Evolutionary conservation across 108 stramenopile species (phyloP).

Genomic region (Heterococcus sp.): DNA sequence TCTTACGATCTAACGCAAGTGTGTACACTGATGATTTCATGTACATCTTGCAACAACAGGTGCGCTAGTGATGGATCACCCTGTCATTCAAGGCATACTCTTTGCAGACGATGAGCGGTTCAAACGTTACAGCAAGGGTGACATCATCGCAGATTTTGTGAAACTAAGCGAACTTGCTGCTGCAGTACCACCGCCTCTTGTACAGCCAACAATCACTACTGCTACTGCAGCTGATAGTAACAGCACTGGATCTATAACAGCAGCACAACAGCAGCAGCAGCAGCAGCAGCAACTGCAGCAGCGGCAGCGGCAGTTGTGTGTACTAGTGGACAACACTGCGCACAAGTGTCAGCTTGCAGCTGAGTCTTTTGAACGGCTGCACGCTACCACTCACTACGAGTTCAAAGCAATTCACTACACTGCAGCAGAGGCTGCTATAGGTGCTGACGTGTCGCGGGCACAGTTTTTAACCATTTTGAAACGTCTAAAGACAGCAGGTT

Average conservation of each 20-base stretch:
- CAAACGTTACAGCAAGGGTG: constrained; percentile 33
- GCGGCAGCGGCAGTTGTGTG: constrained; percentile 3
- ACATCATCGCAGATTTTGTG: constrained; percentile 40
- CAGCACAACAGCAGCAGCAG: not conserved
- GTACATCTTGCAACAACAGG: too few relatives aligned
- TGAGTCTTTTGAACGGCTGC: constrained; percentile 5
- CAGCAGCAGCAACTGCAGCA: not conserved
- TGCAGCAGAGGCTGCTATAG: constrained; percentile 11
- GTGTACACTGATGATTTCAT: too few relatives aligned
- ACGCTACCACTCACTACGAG: constrained; percentile 1
- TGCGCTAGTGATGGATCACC: constrained; percentile 31
- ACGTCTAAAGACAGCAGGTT: too few relatives aligned
- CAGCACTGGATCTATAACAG: not conserved
- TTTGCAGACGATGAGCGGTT: constrained; percentile 13
- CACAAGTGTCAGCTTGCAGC: constrained; percentile 26
- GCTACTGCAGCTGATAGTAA: not conserved
- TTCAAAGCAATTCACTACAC: constrained; percentile 32
- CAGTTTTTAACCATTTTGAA: not conserved
- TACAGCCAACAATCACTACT: not conserved
- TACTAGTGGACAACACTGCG: constrained; percentile 41
- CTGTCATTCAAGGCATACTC: constrained; percentile 13
- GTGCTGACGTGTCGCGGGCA: not conserved
- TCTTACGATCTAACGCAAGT: too few relatives aligned
- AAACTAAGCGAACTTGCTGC: constrained; percentile 2
- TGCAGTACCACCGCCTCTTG: not conserved